A percentile compares a stretch with the other conserved stretches of the same genome.
Evolutionary conservation across 2,329 filamentous ascomycete genomes (phyloP).

Genomic region (Aspergillus vadensis): DNA sequence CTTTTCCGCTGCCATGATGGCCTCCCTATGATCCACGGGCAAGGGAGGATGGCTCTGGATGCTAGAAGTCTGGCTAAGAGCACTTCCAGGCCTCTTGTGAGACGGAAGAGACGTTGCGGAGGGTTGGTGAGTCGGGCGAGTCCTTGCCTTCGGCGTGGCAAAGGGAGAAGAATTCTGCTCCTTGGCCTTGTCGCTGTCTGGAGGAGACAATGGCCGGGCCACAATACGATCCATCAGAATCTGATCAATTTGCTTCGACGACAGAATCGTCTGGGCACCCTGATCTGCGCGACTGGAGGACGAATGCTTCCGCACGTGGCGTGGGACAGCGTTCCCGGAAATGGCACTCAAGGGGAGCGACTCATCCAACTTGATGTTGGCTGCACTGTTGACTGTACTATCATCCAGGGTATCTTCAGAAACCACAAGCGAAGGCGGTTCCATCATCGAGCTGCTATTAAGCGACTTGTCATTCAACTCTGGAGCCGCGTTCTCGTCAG

Average conservation of each 20-base stretch:
- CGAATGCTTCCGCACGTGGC: conserved; percentile 27
- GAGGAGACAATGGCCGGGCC: conserved; percentile 35
- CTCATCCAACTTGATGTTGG: conserved; percentile 24
- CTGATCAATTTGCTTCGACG: conserved; percentile 77
- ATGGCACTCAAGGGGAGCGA: conserved; percentile 63
- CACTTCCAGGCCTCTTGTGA: conserved; percentile 67
- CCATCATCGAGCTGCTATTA: conserved; percentile 15
- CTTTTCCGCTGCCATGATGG: conserved; percentile 74
- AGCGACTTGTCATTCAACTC: conserved; percentile 24
- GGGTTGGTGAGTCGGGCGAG: conserved; percentile 36
- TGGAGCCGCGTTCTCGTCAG: conserved; percentile 27
- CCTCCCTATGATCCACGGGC: conserved; percentile 78
- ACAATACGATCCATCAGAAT: conserved; percentile 62
- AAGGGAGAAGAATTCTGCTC: conserved; percentile 37
- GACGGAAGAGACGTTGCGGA: conserved; percentile 35
- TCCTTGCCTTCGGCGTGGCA: conserved; percentile 40
- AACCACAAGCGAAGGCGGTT: conserved; percentile 52
- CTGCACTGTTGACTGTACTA: conserved; percentile 47
- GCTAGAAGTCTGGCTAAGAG: conserved; percentile 64
- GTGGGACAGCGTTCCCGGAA: conserved; percentile 56
- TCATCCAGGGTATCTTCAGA: conserved; percentile 67
- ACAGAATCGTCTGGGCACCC: conserved; percentile 79
- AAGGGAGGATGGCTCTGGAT: conserved; percentile 67
- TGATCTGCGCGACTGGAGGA: conserved; percentile 63
- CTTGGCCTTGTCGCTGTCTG: conserved; percentile 35